phyloP scores from a whole-genome alignment of 306 rosid genomes.

The Castanea mollissima region DNA sequence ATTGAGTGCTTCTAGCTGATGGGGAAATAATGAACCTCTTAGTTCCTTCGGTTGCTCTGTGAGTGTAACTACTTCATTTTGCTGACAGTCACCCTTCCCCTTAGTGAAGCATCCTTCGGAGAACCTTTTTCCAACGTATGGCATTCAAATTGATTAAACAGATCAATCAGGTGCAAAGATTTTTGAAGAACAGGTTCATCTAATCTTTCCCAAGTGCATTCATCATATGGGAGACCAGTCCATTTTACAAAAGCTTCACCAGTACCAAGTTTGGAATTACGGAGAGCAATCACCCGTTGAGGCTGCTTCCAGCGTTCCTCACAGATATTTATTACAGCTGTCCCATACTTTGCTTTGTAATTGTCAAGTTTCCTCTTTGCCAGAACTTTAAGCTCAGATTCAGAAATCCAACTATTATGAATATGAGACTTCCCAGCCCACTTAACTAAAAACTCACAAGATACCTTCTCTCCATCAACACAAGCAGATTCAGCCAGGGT shows the following conservation, averaged over 20 bases:
- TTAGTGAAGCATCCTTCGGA: constrained; percentile 46
- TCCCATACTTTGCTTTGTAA: constrained; percentile 95
- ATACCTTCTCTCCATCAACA: constrained; percentile 43
- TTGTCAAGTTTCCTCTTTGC: constrained; percentile 98
- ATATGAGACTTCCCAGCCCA: constrained; percentile 96
- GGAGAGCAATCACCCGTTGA: constrained; percentile 84
- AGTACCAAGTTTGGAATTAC: constrained; percentile 46
- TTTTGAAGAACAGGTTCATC: constrained; percentile 72
- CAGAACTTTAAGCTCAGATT: constrained; percentile 79
- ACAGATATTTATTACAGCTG: constrained; percentile 70
- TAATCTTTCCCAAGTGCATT: constrained; percentile 96
- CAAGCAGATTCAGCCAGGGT: constrained; percentile 43
- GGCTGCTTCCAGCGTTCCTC: constrained; percentile 95
- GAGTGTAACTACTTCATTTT: constrained; percentile 65
- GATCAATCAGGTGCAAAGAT: constrained; percentile 54
- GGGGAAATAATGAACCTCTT: constrained; percentile 95
- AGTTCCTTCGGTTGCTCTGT: constrained; percentile 91
- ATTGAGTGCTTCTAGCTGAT: constrained; percentile 98
- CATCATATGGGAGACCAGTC: constrained; percentile 89
- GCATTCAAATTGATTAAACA: constrained; percentile 60
- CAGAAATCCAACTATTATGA: constrained; percentile 93
- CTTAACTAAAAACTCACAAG: constrained; percentile 77
- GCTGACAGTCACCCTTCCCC: constrained; percentile 47
- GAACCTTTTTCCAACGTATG: constrained; percentile 68
- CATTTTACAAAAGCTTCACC: constrained; percentile 84